Conservation (phyloP, 1,139 yeast genomes). For the Pichia sp. region DNA sequence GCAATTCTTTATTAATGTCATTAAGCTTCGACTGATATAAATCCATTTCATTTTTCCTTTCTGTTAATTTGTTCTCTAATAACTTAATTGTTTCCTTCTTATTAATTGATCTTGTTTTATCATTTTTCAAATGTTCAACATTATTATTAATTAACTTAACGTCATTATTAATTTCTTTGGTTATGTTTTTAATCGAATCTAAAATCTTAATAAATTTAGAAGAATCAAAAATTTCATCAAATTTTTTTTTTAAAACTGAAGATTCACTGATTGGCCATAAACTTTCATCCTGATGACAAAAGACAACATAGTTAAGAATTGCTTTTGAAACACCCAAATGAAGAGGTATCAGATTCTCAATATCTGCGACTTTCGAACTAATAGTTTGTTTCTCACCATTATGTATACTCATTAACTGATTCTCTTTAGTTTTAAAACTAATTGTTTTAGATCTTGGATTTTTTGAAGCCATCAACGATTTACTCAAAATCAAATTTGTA, state of each 20-base stretch:
- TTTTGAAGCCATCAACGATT: constrained; percentile 68
- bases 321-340: constrained; percentile 86
- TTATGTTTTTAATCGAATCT: constrained; percentile 66
- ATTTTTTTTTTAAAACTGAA: constrained; percentile 75
- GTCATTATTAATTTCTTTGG: constrained; percentile 71
- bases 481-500: constrained; percentile 74
- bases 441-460: constrained; percentile 47
- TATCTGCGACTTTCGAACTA: constrained; percentile 77
- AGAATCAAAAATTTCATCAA: constrained; percentile 96
- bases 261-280: constrained; percentile 97
- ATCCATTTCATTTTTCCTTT: constrained; percentile 44
- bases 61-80: constrained; percentile 40
- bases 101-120: constrained; percentile 63
- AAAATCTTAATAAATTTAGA: constrained; percentile 86
- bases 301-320: constrained; percentile 83
- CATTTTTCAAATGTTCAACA: constrained; percentile 67
- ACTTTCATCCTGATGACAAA: constrained; percentile 97
- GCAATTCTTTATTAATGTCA: constrained; percentile 51
- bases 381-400: constrained; percentile 65
- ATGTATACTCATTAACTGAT: constrained; percentile 63
- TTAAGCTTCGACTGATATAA: constrained; percentile 45
- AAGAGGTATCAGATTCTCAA: constrained; percentile 74
- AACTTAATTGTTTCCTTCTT: constrained; percentile 44
- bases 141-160: constrained; percentile 71
- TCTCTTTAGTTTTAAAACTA: constrained; percentile 87